Evolutionary conservation across 2,329 filamentous ascomycete species (phyloP), one percentile per base, ranked within the genome.

Genomic region (Colletotrichum navitas): DNA sequence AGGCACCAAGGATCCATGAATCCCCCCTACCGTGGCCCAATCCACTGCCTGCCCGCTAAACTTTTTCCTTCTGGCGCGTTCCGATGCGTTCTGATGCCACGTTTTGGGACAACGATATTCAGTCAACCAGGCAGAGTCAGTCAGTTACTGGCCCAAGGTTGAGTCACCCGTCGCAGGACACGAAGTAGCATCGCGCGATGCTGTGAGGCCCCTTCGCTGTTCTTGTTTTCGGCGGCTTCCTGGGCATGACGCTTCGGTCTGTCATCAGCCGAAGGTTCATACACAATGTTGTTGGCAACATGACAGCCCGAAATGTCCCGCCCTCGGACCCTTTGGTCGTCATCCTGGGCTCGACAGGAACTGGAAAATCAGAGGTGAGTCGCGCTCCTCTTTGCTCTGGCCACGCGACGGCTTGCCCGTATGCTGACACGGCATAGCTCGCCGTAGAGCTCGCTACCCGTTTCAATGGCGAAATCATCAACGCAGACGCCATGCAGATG

Each of bases 401-500:
- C 16, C 49, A 39, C 12, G 34, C 54, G 43, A 26, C 7, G 5
- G 12, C 49, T 29, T 52, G 26, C 51, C 26, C 51, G 3, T 16
- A 52, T 52, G 41, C 58, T 71, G 51, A 71, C 36, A 32, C 18
- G 5, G 7, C 21, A 32, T 24, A 97, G 94, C 88, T 98, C 75
- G 96, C 96, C 11, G 92, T 99, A 51, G 94, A 97, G 74, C 84
- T 99, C 63, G 96, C 97, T 1, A 87, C 87, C 52, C 89, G 88
- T 29, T 95, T 94, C 82, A 91, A 96, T 80, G 96, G 97, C 78
- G 96, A 99, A 81, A 89, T 99, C 63, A 94, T 99, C 83, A 99
- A 99, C 79, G 94, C 94, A 58, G 96, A 99, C 85, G 96, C 96
- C 49, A 97, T 99, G 94, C 96, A 99, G 80, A 91, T 99, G 83